Percentiles rank a stretch among this genome's conserved stretches.
These are phyloP conservation scores for Neurospora tetraspora DNA, from an alignment of 495 filamentous ascomycete genomes.

Conservation along the genomic window DNA sequence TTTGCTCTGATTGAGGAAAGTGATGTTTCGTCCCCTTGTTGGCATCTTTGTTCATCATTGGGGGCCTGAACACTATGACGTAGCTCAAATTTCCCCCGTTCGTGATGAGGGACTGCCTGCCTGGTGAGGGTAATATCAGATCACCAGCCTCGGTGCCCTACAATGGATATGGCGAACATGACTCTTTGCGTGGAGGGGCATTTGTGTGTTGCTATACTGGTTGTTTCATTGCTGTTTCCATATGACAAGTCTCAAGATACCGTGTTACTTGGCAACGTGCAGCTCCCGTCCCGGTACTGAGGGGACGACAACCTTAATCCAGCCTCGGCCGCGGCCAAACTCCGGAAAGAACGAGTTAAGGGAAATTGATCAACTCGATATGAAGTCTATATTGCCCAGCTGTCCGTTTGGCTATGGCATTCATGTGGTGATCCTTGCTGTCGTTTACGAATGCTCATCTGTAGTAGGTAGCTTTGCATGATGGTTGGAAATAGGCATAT, in stretches of 20 bases:
- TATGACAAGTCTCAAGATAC: neutral
- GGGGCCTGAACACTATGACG: neutral
- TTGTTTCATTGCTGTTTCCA: neutral
- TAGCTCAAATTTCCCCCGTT: neutral
- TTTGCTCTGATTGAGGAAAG: neutral
- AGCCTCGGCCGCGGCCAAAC: neutral
- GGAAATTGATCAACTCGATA: neutral
- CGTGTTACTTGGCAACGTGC: neutral
- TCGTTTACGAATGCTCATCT: neutral
- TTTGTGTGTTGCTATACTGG: neutral
- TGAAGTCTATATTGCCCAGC: neutral
- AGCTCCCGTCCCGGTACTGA: neutral
- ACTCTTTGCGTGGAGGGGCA: neutral
- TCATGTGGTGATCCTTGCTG: neutral
- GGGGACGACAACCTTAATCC: neutral
- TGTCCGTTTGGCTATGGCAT: neutral
- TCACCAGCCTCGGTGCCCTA: neutral
- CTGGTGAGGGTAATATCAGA: neutral
- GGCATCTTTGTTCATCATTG: neutral
- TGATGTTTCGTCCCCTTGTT: neutral
- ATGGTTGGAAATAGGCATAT: neutral
- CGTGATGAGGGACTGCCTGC: neutral
- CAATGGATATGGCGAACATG: neutral
- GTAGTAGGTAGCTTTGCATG: neutral
- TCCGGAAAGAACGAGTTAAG: conserved; percentile 1